phyloP scores from a whole-genome alignment of 2,329 filamentous ascomycete species.

The Trichoderma sp. region DNA sequence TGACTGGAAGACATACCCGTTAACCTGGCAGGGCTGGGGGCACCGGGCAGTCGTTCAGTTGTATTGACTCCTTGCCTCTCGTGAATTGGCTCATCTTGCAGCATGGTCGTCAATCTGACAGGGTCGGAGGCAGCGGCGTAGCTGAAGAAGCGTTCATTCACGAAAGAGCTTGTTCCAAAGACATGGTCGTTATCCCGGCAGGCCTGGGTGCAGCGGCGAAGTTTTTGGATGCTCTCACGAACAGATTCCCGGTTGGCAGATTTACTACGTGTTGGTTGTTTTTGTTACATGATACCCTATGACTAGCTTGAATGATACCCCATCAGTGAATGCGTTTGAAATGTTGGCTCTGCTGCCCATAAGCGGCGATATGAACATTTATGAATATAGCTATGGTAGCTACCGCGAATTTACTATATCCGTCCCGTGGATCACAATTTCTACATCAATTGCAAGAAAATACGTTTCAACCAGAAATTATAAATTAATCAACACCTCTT shows the following conservation, averaged over 20 bases:
- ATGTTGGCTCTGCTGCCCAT: not conserved
- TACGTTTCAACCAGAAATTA: too few species aligned
- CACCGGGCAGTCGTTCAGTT: constrained; percentile 4
- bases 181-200: constrained; percentile 16
- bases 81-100: not conserved
- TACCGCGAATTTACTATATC: too few species aligned
- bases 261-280: not conserved
- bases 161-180: not conserved
- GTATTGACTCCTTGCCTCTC: not conserved
- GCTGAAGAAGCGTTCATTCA: not conserved
- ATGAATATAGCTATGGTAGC: too few species aligned
- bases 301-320: not conserved
- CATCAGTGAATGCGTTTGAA: not conserved
- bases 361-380: not conserved
- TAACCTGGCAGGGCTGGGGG: constrained; percentile 14
- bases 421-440: too few species aligned
- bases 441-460: too few species aligned
- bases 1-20: not conserved
- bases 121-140: constrained; percentile 11
- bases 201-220: constrained; percentile 14
- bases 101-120: constrained; percentile 16
- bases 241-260: not conserved
- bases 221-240: constrained; percentile 5
- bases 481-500: too few species aligned
- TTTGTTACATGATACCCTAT: not conserved